Percentiles rank a stretch among this genome's conserved stretches.
These are phyloP conservation scores for Suillus luteus DNA, from an alignment of 768 basidiomycete genomes.

Conservation along the genomic window DNA sequence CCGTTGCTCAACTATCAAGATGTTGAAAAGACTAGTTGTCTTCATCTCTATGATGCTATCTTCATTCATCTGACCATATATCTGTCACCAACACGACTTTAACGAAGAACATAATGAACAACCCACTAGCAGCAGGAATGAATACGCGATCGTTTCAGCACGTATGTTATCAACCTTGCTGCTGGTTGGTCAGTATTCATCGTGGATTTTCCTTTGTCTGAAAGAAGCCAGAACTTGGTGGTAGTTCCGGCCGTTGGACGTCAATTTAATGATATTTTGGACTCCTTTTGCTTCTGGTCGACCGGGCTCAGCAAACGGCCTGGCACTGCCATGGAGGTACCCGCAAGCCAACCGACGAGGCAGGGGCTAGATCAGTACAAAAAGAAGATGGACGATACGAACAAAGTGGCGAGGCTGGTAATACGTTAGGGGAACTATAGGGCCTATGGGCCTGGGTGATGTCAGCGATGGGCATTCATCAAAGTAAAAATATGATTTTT, in stretches of 20 bases:
- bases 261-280: not conserved
- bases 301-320: not conserved
- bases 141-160: not conserved
- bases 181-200: not conserved
- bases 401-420: not conserved
- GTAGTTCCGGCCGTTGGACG: not conserved
- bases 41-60: not conserved
- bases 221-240: not conserved
- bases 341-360: not conserved
- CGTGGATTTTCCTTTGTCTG: not conserved
- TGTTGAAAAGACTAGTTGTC: constrained; percentile 3
- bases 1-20: not conserved
- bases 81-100: not conserved
- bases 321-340: not conserved
- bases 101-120: not conserved
- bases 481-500: not conserved
- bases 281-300: not conserved
- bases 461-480: not conserved
- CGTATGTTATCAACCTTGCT: not conserved
- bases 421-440: not conserved
- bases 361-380: not conserved
- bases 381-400: not conserved
- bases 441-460: too few relatives aligned
- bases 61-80: not conserved
- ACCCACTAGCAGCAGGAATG: not conserved